Evolutionary conservation across 371 early-diverging fungal genomes (phyloP).

Genomic region (Saksenaea oblongispora): DNA sequence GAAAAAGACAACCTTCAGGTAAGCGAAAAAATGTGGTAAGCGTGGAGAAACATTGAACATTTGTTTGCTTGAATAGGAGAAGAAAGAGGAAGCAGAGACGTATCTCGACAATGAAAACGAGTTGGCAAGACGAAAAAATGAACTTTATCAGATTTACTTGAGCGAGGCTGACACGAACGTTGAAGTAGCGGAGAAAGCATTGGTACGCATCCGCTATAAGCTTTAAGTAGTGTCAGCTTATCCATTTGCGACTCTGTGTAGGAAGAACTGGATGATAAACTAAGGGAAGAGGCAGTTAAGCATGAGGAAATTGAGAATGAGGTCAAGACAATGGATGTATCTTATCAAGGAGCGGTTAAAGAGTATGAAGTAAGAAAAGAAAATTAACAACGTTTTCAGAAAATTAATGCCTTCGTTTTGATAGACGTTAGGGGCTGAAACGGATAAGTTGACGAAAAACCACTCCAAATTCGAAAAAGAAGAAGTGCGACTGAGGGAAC

Average conservation of each 20-base stretch:
- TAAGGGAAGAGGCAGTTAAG: slow-evolving; percentile 56
- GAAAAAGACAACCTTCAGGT: slow-evolving; percentile 79
- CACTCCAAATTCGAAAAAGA: slow-evolving; percentile 78
- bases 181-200: slow-evolving; percentile 42
- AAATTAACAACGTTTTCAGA: neutral
- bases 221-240: neutral
- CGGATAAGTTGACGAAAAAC: slow-evolving; percentile 56
- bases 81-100: slow-evolving; percentile 82
- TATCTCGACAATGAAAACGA: slow-evolving; percentile 84
- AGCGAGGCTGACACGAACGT: slow-evolving; percentile 50
- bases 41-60: neutral
- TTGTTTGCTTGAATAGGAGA: slow-evolving; percentile 43
- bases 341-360: slow-evolving; percentile 52
- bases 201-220: slow-evolving; percentile 50
- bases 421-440: slow-evolving; percentile 57
- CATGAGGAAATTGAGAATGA: slow-evolving; percentile 59
- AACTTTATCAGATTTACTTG: slow-evolving; percentile 73
- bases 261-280: slow-evolving; percentile 51
- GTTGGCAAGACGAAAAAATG: slow-evolving; percentile 70
- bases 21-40: neutral
- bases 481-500: slow-evolving; percentile 77
- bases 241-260: slow-evolving; percentile 7
- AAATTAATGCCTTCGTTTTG: neutral
- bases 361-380: slow-evolving; percentile 61
- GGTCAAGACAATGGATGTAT: slow-evolving; percentile 55